Percentiles rank a stretch among this genome's conserved stretches.
phyloP scores from a whole-genome alignment of 768 basidiomycete genomes.

The Pisolithus microcarpus region DNA sequence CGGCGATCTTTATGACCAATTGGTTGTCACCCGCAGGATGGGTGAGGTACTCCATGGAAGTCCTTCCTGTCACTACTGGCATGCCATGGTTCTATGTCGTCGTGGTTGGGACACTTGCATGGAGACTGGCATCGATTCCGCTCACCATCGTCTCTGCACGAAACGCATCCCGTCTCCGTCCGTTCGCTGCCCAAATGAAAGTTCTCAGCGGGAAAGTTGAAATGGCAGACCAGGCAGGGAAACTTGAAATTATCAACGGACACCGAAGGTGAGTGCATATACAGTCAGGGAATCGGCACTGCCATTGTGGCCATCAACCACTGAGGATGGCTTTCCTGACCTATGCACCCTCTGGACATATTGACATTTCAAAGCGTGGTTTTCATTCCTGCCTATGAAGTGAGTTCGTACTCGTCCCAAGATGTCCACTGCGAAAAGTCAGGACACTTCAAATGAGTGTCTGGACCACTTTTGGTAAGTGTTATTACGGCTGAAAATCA shows the following conservation, averaged over 20 bases:
- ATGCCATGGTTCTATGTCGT: slow-evolving; percentile 86
- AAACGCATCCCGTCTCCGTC: slow-evolving; percentile 39
- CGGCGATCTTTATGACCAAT: slow-evolving; percentile 59
- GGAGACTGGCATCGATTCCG: slow-evolving; percentile 57
- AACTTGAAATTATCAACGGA: slow-evolving; percentile 31
- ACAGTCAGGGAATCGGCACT: no score
- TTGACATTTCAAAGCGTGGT: no score
- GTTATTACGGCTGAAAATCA: no score
- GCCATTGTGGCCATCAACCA: no score
- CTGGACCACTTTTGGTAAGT: no score
- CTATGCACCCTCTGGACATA: no score
- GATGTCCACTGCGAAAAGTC: no score
- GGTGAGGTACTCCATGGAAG: slow-evolving; percentile 55
- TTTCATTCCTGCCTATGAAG: no score
- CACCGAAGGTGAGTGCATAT: no score
- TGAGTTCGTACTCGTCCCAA: no score
- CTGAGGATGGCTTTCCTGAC: no score
- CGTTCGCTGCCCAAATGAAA: slow-evolving; percentile 42
- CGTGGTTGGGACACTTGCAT: slow-evolving; percentile 52
- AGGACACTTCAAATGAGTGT: no score
- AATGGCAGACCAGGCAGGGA: slow-evolving; percentile 31
- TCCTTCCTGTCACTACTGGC: slow-evolving; percentile 59
- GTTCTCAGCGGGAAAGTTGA: slow-evolving; percentile 39
- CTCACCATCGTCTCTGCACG: slow-evolving; percentile 50
- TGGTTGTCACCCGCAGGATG: slow-evolving; percentile 69